phyloP scores from a whole-genome alignment of 495 filamentous ascomycete species.

The Penicillium alfredii region DNA sequence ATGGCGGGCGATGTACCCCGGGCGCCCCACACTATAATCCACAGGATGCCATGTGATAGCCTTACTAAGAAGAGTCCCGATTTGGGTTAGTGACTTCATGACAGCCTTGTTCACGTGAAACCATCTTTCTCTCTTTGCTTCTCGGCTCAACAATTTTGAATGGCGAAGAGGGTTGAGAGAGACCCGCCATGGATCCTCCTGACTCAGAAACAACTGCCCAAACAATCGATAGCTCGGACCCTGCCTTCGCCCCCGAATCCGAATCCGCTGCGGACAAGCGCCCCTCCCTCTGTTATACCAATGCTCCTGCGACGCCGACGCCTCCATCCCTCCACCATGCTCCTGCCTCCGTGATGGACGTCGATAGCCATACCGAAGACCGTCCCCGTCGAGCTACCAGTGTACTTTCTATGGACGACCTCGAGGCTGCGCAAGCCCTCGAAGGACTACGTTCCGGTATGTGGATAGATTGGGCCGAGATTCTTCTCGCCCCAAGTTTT shows the following conservation, averaged over 20 bases:
- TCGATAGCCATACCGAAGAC: slow-evolving; percentile 32
- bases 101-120: slow-evolving; percentile 12
- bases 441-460: slow-evolving; percentile 77
- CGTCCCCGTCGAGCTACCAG: slow-evolving; percentile 42
- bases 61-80: no score
- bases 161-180: slow-evolving; percentile 2
- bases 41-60: no score
- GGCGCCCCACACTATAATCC: no score
- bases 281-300: slow-evolving; percentile 9
- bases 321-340: slow-evolving; percentile 23
- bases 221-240: slow-evolving; percentile 3
- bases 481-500: slow-evolving; percentile 7
- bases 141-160: no score
- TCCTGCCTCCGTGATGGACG: slow-evolving; percentile 36
- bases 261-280: no score
- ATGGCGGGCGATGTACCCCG: no score
- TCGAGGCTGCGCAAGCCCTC: slow-evolving; percentile 83
- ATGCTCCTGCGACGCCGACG: slow-evolving; percentile 1
- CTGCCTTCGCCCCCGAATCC: slow-evolving; percentile 2
- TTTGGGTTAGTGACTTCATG: no score
- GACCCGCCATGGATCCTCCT: slow-evolving; percentile 12
- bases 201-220: background rate
- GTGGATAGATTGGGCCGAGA: slow-evolving; percentile 14
- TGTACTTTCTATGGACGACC: slow-evolving; percentile 70
- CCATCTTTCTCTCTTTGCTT: slow-evolving; percentile 5